Percentiles rank a stretch among this genome's conserved stretches.
Evolutionary conservation across 2,329 filamentous ascomycete species (phyloP).

Genomic region (Fusarium metavorans): DNA sequence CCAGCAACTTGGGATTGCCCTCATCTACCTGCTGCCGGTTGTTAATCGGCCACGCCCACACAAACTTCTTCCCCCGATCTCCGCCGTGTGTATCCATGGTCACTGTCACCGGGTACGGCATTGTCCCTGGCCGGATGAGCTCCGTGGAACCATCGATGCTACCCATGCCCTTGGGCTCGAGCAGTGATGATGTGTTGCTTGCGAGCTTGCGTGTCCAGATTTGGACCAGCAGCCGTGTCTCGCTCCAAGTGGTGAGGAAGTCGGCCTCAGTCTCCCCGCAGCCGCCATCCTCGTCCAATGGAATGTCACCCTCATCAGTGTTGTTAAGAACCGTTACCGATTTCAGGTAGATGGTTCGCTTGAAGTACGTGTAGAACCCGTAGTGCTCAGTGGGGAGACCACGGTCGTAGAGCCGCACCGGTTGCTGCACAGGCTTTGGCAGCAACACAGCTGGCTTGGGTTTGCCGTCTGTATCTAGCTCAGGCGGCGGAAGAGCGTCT

Average conservation of each 20-base stretch:
- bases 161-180: conserved; percentile 45
- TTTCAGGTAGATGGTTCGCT: conserved; percentile 86
- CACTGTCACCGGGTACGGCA: conserved; percentile 73
- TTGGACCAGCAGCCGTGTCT: conserved; percentile 73
- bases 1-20: conserved; percentile 58
- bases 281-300: conserved; percentile 68
- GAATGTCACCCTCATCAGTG: conserved; percentile 55
- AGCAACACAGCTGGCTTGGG: conserved; percentile 79
- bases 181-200: conserved; percentile 57
- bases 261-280: conserved; percentile 64
- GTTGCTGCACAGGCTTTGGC: conserved; percentile 78
- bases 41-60: conserved; percentile 66
- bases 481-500: conserved; percentile 72
- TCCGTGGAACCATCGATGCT: conserved; percentile 45
- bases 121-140: conserved; percentile 64
- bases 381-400: conserved; percentile 87
- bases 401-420: conserved; percentile 86
- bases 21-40: conserved; percentile 59
- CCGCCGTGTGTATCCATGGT: conserved; percentile 74
- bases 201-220: conserved; percentile 70
- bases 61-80: conserved; percentile 62
- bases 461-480: conserved; percentile 74
- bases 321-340: conserved; percentile 63
- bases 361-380: conserved; percentile 93
- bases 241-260: conserved; percentile 68